These are phyloP conservation scores for Coniella lustricola DNA, from an alignment of 2,329 filamentous ascomycete genomes.

Conservation along the genomic window DNA sequence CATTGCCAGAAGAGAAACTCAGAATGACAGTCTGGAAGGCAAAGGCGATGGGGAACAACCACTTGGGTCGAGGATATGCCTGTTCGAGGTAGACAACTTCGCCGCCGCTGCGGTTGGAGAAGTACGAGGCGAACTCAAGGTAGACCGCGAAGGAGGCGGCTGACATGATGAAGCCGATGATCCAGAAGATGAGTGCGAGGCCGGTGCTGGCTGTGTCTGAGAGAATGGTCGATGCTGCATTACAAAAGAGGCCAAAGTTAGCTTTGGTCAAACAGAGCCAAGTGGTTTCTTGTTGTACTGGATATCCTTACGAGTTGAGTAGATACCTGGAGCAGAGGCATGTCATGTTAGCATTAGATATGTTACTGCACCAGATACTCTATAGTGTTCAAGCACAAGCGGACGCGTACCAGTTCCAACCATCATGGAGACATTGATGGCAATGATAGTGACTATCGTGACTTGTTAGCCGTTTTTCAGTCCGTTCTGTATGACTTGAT, in stretches of 20 bases:
- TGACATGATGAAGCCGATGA: conserved; percentile 52
- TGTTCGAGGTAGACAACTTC: conserved; percentile 65
- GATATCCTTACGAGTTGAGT: too few relatives aligned
- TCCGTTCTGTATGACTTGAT: too few relatives aligned
- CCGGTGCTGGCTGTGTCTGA: conserved; percentile 55
- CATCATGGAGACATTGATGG: conserved; percentile 53
- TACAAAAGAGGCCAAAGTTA: neutral
- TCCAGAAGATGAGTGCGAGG: conserved; percentile 54
- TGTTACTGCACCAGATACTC: too few relatives aligned
- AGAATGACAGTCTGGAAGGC: conserved; percentile 57
- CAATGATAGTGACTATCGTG: conserved; percentile 41
- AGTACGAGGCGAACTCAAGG: conserved; percentile 57
- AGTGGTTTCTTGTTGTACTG: neutral
- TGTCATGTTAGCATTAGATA: conserved; percentile 45
- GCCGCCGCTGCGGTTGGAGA: conserved; percentile 58
- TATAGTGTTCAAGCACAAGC: too few relatives aligned
- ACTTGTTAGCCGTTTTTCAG: conserved; percentile 1
- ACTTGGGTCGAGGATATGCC: conserved; percentile 56
- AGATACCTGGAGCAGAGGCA: too few relatives aligned
- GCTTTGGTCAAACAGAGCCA: too few relatives aligned
- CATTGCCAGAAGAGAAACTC: conserved; percentile 60
- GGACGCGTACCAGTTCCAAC: conserved; percentile 55
- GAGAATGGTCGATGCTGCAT: conserved; percentile 51
- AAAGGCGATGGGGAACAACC: conserved; percentile 58
- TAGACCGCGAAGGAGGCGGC: conserved; percentile 50